These are phyloP conservation scores for Gomphus bonarii DNA, from an alignment of 1,284 basidiomycete species.

Conservation along the genomic window DNA sequence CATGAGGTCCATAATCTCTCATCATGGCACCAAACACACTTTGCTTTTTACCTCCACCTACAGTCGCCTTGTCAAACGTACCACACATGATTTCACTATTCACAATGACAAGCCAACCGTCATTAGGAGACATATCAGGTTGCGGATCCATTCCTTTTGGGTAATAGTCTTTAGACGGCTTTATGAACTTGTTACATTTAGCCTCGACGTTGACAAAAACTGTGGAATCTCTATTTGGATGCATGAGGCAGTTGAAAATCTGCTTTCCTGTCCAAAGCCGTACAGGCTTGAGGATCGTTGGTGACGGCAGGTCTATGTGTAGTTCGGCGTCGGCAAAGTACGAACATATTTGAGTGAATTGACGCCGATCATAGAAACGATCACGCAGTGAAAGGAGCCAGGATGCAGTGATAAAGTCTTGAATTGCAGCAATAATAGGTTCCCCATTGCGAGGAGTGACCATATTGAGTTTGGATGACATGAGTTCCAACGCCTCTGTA, in stretches of 20 bases:
- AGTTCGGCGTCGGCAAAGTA: conserved; percentile 89
- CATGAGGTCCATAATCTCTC: conserved; percentile 92
- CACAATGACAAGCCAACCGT: conserved; percentile 95
- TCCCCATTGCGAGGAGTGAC: conserved; percentile 97
- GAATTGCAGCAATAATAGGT: conserved; percentile 97
- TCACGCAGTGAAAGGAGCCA: conserved; percentile 92
- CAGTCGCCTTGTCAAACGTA: conserved; percentile 97
- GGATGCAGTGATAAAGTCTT: conserved; percentile 98
- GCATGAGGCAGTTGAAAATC: conserved; percentile 94
- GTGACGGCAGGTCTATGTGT: conserved; percentile 93
- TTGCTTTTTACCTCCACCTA: conserved; percentile 98
- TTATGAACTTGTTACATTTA: conserved; percentile 90
- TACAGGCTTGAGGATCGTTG: conserved; percentile 88
- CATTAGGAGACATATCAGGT: conserved; percentile 91
- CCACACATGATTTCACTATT: conserved; percentile 99
- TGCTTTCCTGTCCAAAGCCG: conserved; percentile 99
- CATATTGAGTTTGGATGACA: conserved; percentile 96
- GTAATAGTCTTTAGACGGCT: conserved; percentile 60
- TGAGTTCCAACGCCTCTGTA: conserved; percentile 94
- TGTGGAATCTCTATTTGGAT: conserved; percentile 79
- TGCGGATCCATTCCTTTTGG: conserved; percentile 46
- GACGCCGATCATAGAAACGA: conserved; percentile 86
- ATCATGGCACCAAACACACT: conserved; percentile 98
- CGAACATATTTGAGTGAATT: conserved; percentile 95
- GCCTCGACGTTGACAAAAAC: conserved; percentile 94